Percentiles rank a stretch among this genome's conserved stretches.
Conservation (phyloP, 2,329 filamentous ascomycete species). For the Beauveria australis region DNA sequence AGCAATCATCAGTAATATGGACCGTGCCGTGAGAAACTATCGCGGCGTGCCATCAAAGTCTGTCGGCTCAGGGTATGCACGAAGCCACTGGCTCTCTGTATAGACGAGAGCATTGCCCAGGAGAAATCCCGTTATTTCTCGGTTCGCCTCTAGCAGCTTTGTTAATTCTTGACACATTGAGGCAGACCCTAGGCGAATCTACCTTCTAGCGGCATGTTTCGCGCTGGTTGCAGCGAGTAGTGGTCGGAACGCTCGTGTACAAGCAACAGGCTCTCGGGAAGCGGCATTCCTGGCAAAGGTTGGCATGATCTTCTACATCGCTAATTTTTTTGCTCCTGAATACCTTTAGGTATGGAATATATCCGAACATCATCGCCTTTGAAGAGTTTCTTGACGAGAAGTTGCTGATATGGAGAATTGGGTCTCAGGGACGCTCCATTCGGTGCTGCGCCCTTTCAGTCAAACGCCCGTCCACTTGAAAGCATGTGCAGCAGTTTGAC, state of each 20-base stretch:
- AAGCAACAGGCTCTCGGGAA: slow-evolving; percentile 15
- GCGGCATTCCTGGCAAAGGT: slow-evolving; percentile 11
- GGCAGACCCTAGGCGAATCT: neutral
- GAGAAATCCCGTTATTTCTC: slow-evolving; percentile 11
- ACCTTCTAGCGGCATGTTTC: slow-evolving; percentile 12
- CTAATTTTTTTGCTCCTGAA: neutral
- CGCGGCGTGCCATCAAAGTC: neutral
- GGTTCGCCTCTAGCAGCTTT: slow-evolving; percentile 11
- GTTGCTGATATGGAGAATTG: slow-evolving; percentile 16
- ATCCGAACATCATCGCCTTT: slow-evolving; percentile 12
- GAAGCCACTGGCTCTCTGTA: slow-evolving; percentile 13
- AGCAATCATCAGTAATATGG: too few species aligned
- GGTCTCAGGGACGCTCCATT: slow-evolving; percentile 18
- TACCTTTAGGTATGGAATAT: slow-evolving; percentile 14
- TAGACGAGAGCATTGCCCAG: neutral
- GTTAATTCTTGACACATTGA: too few species aligned
- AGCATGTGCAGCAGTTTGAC: too few species aligned
- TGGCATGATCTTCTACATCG: neutral
- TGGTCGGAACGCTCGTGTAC: slow-evolving; percentile 19
- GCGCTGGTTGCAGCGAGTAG: slow-evolving; percentile 17
- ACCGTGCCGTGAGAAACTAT: neutral
- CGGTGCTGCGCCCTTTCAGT: slow-evolving; percentile 11
- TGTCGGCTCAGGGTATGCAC: neutral
- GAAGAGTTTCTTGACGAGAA: slow-evolving; percentile 13
- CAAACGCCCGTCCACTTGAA: neutral